A percentile compares a stretch with the other conserved stretches of the same genome.
Conservation (phyloP, 75 land plant species). For the Azolla pinnata region DNA sequence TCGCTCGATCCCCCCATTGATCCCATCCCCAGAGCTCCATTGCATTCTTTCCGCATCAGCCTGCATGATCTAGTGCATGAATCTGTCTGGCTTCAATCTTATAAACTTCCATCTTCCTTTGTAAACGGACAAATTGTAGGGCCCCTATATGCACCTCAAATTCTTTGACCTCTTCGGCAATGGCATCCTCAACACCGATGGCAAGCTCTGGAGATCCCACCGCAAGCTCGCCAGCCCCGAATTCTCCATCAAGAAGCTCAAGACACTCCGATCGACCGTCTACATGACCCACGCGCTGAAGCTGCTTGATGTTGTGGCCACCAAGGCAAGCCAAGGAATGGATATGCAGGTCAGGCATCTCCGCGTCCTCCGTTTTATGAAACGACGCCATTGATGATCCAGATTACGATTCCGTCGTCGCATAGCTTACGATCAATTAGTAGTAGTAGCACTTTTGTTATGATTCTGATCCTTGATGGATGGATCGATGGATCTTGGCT, state of each 20-base stretch:
- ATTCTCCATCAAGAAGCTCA: constrained; percentile 8
- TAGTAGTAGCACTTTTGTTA: no score
- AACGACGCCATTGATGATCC: no score
- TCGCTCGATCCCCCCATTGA: no score
- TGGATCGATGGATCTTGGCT: background rate
- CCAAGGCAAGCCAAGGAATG: background rate
- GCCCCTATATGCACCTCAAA: background rate
- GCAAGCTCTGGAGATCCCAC: constrained; percentile 10
- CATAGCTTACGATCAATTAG: no score
- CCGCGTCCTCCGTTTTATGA: no score
- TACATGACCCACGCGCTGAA: constrained; percentile 7
- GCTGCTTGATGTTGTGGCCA: constrained; percentile 1
- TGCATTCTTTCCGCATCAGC: no score
- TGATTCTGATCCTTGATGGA: background rate
- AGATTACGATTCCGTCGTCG: no score
- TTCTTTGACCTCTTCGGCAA: constrained; percentile 6
- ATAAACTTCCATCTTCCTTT: no score
- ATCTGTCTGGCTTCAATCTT: no score
- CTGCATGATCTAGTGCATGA: no score
- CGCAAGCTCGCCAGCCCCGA: constrained; percentile 17
- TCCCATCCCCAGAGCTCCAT: no score
- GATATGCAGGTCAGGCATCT: constrained; percentile 36
- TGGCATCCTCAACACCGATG: constrained; percentile 16
- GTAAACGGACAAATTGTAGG: no score
- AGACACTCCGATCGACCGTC: background rate